phyloP scores from a whole-genome alignment of 768 basidiomycete species.

The Boletus patriciae region DNA sequence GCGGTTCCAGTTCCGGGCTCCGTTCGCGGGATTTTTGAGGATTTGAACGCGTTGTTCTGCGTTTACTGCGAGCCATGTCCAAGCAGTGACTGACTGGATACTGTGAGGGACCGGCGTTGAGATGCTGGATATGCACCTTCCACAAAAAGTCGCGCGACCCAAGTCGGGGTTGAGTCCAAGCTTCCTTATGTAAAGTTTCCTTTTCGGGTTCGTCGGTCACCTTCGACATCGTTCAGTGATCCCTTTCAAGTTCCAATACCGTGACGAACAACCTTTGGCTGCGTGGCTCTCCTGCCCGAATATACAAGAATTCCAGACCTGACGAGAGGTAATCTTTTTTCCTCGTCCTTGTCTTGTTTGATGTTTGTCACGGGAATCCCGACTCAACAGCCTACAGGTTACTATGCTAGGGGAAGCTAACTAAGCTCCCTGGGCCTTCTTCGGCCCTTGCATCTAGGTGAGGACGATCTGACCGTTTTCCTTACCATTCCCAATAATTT shows the following conservation, averaged over 20 bases:
- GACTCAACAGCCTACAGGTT: background rate
- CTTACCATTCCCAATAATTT: background rate
- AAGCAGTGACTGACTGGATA: conserved; percentile 6
- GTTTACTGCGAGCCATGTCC: conserved; percentile 46
- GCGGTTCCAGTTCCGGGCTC: conserved; percentile 33
- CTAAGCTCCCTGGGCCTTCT: background rate
- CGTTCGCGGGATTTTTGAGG: conserved; percentile 37
- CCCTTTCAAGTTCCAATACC: background rate
- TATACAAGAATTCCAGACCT: too few species aligned
- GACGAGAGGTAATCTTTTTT: background rate
- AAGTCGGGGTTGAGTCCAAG: background rate
- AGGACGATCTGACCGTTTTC: background rate
- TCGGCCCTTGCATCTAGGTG: background rate
- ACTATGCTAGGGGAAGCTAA: background rate
- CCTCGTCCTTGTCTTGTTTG: background rate
- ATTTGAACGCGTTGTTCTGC: conserved; percentile 42
- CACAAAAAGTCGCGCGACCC: conserved; percentile 12
- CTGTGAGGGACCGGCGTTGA: conserved; percentile 8
- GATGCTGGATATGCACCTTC: conserved; percentile 10
- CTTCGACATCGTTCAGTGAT: background rate
- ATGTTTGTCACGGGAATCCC: too few species aligned
- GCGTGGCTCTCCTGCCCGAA: background rate
- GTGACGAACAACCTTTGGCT: background rate
- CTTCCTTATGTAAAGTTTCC: conserved; percentile 31
- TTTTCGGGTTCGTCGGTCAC: background rate